Evolutionary conservation across 2,329 filamentous ascomycete genomes (phyloP).

Genomic region (Escovopsis sp.): DNA sequence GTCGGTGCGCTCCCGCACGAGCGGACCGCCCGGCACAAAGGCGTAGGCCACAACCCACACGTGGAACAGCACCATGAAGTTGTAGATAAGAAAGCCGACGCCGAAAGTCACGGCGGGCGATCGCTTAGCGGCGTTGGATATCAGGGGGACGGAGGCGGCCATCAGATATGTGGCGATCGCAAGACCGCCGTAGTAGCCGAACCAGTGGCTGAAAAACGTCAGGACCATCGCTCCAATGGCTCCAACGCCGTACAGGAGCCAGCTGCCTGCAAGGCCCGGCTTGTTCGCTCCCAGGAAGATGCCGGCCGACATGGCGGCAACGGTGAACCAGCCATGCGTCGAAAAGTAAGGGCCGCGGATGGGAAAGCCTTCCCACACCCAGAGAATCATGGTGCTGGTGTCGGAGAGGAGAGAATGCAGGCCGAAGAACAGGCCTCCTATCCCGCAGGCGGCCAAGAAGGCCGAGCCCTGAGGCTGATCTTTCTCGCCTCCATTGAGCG

Average conservation of each 20-base stretch:
- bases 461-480: slow-evolving; percentile 45
- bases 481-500: slow-evolving; percentile 14
- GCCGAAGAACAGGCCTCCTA: slow-evolving; percentile 75
- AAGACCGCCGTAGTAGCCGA: slow-evolving; percentile 75
- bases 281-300: slow-evolving; percentile 61
- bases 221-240: slow-evolving; percentile 65
- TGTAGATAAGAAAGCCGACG: slow-evolving; percentile 79
- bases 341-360: slow-evolving; percentile 75
- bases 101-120: slow-evolving; percentile 72
- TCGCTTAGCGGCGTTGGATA: slow-evolving; percentile 62
- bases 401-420: slow-evolving; percentile 90
- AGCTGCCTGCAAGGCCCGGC: slow-evolving; percentile 58
- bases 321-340: slow-evolving; percentile 78
- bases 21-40: slow-evolving; percentile 85
- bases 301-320: slow-evolving; percentile 75
- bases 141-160: slow-evolving; percentile 61
- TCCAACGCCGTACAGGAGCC: slow-evolving; percentile 67
- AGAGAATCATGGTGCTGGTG: slow-evolving; percentile 96
- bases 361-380: slow-evolving; percentile 96
- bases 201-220: slow-evolving; percentile 69
- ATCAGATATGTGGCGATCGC: slow-evolving; percentile 64
- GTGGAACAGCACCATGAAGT: slow-evolving; percentile 89
- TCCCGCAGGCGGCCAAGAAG: slow-evolving; percentile 56
- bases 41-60: slow-evolving; percentile 98
- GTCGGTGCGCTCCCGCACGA: slow-evolving; percentile 87